Evolutionary conservation across 495 filamentous ascomycete genomes (phyloP).

Genomic region (Geopyxis carbonaria): DNA sequence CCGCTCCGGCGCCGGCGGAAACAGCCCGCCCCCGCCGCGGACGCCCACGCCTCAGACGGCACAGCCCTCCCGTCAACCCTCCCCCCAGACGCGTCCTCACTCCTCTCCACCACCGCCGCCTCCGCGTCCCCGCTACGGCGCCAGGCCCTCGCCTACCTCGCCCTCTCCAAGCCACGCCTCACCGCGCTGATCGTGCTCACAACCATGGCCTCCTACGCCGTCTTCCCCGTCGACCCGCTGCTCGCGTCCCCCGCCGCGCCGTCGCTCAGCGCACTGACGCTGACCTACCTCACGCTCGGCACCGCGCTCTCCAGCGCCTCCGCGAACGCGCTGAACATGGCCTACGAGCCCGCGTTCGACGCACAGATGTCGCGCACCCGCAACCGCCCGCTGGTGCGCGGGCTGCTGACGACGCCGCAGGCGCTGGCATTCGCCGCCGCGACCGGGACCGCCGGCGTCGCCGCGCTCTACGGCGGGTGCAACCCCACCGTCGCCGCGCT

Average conservation of each 20-base stretch:
- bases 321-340: constrained; percentile 94
- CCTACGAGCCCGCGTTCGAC: constrained; percentile 79
- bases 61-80: constrained; percentile 38
- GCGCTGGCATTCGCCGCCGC: constrained; percentile 63
- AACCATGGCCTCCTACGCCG: constrained; percentile 76
- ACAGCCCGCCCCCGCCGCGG: constrained; percentile 1
- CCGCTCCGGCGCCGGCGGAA: constrained; percentile 17
- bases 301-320: constrained; percentile 71
- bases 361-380: constrained; percentile 81
- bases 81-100: constrained; percentile 69
- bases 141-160: constrained; percentile 65
- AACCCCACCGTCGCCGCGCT: constrained; percentile 85
- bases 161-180: constrained; percentile 84
- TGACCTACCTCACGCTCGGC: constrained; percentile 78
- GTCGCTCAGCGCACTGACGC: constrained; percentile 73
- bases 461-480: constrained; percentile 65
- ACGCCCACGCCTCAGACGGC: constrained; percentile 1
- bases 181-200: constrained; percentile 82
- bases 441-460: constrained; percentile 48
- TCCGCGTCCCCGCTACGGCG: constrained; percentile 54
- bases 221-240: constrained; percentile 73
- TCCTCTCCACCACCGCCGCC: constrained; percentile 50
- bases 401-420: constrained; percentile 54
- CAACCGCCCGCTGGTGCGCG: constrained; percentile 74
- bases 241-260: constrained; percentile 57